These are phyloP conservation scores for Kokia cookei DNA, from an alignment of 441 rosid species.

Conservation along the genomic window DNA sequence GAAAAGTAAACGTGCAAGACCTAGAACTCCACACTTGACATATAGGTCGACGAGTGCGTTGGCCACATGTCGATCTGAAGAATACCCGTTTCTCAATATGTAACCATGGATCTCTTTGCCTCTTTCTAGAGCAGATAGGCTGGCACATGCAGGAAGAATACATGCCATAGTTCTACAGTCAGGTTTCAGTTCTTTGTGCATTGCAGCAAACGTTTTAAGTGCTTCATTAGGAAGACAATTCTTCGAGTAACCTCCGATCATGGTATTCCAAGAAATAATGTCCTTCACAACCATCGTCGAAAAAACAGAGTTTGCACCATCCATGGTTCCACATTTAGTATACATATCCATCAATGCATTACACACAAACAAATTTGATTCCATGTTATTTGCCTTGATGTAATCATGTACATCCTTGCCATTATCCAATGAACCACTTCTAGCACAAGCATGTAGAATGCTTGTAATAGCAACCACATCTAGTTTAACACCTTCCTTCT, in stretches of 20 bases:
- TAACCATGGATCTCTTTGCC: conserved; percentile 64
- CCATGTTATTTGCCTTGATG: conserved; percentile 40
- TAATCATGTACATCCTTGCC: conserved; percentile 56
- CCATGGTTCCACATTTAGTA: conserved; percentile 77
- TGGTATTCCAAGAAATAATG: conserved; percentile 65
- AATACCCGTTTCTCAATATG: conserved; percentile 43
- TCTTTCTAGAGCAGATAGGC: conserved; percentile 59
- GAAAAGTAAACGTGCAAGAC: conserved; percentile 48
- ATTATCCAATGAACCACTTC: conserved; percentile 42
- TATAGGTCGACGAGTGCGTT: conserved; percentile 72
- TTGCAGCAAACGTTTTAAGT: conserved; percentile 33
- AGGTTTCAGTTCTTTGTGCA: conserved; percentile 42
- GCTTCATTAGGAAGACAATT: conserved; percentile 59
- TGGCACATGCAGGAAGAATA: conserved; percentile 78
- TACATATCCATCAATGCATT: conserved; percentile 79
- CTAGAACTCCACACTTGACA: conserved; percentile 56
- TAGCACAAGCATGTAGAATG: conserved; percentile 61
- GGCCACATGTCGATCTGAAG: conserved; percentile 42
- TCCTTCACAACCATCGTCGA: conserved; percentile 50
- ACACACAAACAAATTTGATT: conserved; percentile 39
- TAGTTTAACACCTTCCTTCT: conserved; percentile 39
- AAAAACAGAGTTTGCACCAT: conserved; percentile 47
- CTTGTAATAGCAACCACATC: conserved; percentile 48
- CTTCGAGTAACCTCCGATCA: conserved; percentile 68
- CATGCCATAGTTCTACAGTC: conserved; percentile 59